Evolutionary conservation across 768 basidiomycete species (phyloP).

Genomic region (Amanita brunnescens): DNA sequence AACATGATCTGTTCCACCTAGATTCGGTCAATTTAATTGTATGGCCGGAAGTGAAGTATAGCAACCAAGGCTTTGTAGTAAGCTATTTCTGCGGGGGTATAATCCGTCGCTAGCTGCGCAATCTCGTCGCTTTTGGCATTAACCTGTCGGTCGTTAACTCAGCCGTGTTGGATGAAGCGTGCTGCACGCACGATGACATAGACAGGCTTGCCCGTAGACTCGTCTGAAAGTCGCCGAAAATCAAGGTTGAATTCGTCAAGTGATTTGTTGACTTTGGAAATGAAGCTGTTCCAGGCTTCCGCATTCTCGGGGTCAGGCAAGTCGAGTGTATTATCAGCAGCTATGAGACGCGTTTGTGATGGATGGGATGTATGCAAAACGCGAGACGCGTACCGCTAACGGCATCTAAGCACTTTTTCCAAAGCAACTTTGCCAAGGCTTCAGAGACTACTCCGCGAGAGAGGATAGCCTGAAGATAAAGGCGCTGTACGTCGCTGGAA

Average conservation of each 20-base stretch:
- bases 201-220: slow-evolving; percentile 52
- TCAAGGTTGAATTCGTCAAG: slow-evolving; percentile 69
- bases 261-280: slow-evolving; percentile 48
- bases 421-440: slow-evolving; percentile 54
- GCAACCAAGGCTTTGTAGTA: slow-evolving; percentile 80
- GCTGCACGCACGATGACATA: slow-evolving; percentile 54
- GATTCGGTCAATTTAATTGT: not conserved
- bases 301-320: slow-evolving; percentile 32
- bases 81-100: slow-evolving; percentile 66
- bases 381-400: slow-evolving; percentile 47
- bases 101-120: slow-evolving; percentile 81
- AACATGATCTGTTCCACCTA: slow-evolving; percentile 87
- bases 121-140: slow-evolving; percentile 76
- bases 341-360: slow-evolving; percentile 23
- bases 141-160: slow-evolving; percentile 39
- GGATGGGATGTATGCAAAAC: not conserved
- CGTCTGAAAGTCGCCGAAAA: slow-evolving; percentile 54
- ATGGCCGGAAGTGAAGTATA: slow-evolving; percentile 6
- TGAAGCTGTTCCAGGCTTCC: slow-evolving; percentile 51
- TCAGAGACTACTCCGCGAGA: slow-evolving; percentile 63
- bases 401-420: slow-evolving; percentile 57
- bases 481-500: slow-evolving; percentile 57
- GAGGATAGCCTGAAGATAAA: slow-evolving; percentile 74
- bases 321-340: slow-evolving; percentile 41
- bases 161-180: not conserved